Base-by-base conservation (phyloP, 2,329 filamentous ascomycete species). In the Phialophora tarda region DNA sequence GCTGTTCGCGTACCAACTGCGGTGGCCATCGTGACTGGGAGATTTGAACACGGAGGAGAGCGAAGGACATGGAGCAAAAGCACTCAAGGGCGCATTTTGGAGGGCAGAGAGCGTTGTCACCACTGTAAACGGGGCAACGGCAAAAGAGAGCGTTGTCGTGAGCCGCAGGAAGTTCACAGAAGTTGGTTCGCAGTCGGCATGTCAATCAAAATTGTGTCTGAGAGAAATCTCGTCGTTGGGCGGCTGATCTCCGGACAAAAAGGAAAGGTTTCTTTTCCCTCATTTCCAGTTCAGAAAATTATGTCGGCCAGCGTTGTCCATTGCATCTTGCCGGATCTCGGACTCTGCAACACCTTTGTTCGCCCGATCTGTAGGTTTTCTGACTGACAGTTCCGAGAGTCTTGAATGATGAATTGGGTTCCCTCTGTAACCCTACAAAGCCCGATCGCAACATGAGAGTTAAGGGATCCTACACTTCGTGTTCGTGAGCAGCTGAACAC, bases 1-100 rank as follows among this genome's bases (percentile, higher is more conserved):
- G 58, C 62, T 50, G 58, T 51, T 44, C 69, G 69, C 21, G 62
- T 59, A 24, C 59, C 48, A 34, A 47, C 69, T 56, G 57, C 59
- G 23, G 67, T 58, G 28, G 67, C 62, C 69, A 71, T 71, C 28
- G 34, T 44, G 55, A 26, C 8, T 28, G 24, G 4, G 53, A 34
- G 53, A 11, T 11, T n/a, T 32, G 38, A 44, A 44, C 38, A 55
- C 51, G 21, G 26, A 17, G 28, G 14, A 8, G 28, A 17, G 24
- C 10, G 23, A 24, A 21, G 24, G 51, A 3, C 51, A 54, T 17
- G 24, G 24, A 17, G 8, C 2, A 14, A 30, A 21, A 23, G 28
- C 10, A 12, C 28, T 55, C 28, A 55, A 28, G n/a, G 28, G 28
- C 24, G 17, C 24, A 32, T 55, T 2, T 32, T 28, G 24, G 7